Conservation (phyloP, 2,329 filamentous ascomycete species). For the Paecilomyces niveus region DNA sequence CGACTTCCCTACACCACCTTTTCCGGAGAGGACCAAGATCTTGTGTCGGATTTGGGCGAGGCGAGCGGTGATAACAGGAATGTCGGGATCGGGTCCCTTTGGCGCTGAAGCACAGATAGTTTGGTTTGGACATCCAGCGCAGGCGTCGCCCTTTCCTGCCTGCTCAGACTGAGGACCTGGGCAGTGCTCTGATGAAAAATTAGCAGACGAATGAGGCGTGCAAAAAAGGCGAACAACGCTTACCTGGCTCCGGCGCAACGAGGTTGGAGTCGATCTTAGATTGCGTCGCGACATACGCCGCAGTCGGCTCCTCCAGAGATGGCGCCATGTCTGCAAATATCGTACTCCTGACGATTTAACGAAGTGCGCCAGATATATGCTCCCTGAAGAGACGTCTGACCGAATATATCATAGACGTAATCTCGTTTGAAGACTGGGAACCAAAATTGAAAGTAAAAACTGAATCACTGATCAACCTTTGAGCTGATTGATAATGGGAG, state of each 20-base stretch:
- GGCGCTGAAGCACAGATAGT: slow-evolving; percentile 87
- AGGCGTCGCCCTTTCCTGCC: slow-evolving; percentile 66
- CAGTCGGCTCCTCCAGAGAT: slow-evolving; percentile 65
- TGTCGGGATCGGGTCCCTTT: slow-evolving; percentile 92
- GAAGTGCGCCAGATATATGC: background rate
- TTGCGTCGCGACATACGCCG: slow-evolving; percentile 67
- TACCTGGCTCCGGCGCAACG: slow-evolving; percentile 81
- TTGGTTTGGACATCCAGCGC: slow-evolving; percentile 93
- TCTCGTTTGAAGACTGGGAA: background rate
- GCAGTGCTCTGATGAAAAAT: slow-evolving; percentile 62
- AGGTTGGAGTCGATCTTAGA: slow-evolving; percentile 74
- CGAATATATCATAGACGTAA: too few relatives aligned
- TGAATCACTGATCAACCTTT: background rate
- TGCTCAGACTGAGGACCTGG: slow-evolving; percentile 61
- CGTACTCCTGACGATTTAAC: background rate
- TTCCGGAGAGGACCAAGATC: slow-evolving; percentile 85
- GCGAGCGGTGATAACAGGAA: slow-evolving; percentile 77
- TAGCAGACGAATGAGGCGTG: slow-evolving; percentile 2
- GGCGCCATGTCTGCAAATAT: slow-evolving; percentile 59
- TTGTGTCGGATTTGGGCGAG: slow-evolving; percentile 81
- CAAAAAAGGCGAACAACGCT: slow-evolving; percentile 4
- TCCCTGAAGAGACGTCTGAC: background rate
- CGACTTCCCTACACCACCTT: slow-evolving; percentile 94
- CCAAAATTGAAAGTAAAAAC: background rate
- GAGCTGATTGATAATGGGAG: slow-evolving; percentile 24